Base-by-base conservation (phyloP, 768 basidiomycete genomes). In the Lactifluus rugatus region DNA sequence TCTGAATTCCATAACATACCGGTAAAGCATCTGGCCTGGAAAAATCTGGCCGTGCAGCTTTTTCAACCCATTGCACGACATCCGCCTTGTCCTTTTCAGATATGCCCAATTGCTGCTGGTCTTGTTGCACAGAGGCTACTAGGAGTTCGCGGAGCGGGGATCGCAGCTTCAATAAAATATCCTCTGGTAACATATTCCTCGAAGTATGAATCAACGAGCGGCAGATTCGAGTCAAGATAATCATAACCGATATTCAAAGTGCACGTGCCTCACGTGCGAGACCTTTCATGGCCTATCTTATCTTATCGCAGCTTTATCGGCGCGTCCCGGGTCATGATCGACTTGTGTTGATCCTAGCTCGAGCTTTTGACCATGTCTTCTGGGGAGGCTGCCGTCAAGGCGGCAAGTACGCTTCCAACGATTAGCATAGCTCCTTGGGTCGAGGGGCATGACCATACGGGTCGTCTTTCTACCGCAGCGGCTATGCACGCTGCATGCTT, bases 401-500 rank as follows among this genome's bases (percentile, higher is more conserved):
- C 48, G 16, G 48, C 51, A 16, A 57, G 54, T 31, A 46, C 68
- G 6, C 76, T 93, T 3, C 90, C 90, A 2, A 78, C 91, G 47
- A 88, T 93, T 67, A 76, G 79, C 66, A 82, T 92, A 48, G 72
- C 80, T 2, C 85, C 90, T 0, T 88, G 83, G 65, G 71, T 87
- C 41, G 68, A 71, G 42, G 60, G 68, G 13, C 70, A 71, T 50
- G 68, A 70, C 5, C 57, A 66, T 3, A 71, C 73, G 31, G 75
- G 76, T 23, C 76, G 80, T 45, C 69, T 72, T 14, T 72, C 76
- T 4, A 74, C 76, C 1, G 70, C 73, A 1, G 75, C 76, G 11
- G 80, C 82, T 0, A 71, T 94, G 17, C 91, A 92, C 65, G 67
- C 71, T 0, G 89, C 90, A 8, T 90, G 89, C 65, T 66, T 87